Conservation (phyloP, 2,329 filamentous ascomycete genomes). For the Calonectria crousiana region DNA sequence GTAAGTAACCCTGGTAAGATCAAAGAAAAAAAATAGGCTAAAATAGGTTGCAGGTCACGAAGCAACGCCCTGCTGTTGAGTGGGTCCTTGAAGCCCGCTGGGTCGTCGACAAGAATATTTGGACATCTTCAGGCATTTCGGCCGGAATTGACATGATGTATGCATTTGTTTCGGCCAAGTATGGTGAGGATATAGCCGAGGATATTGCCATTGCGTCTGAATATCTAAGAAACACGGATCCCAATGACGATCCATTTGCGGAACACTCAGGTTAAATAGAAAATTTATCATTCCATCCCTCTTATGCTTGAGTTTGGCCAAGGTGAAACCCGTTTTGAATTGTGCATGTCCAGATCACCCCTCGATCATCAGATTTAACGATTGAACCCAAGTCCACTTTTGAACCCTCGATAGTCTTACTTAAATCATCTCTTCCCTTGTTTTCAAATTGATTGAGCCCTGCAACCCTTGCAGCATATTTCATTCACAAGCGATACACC, state of each 20-base stretch:
- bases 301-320: background rate
- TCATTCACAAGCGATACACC: background rate
- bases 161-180: slow-evolving; percentile 51
- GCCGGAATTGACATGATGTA: slow-evolving; percentile 55
- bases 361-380: background rate
- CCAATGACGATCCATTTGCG: slow-evolving; percentile 67
- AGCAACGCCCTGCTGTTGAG: slow-evolving; percentile 57
- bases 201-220: slow-evolving; percentile 65
- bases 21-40: background rate
- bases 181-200: slow-evolving; percentile 63
- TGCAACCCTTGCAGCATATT: background rate
- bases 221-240: slow-evolving; percentile 67
- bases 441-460: background rate
- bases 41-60: slow-evolving; percentile 45
- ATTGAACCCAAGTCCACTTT: background rate
- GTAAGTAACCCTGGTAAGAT: background rate
- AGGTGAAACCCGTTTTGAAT: background rate
- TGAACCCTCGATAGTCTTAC: background rate
- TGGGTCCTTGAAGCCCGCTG: slow-evolving; percentile 71
- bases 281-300: background rate
- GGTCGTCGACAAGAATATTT: slow-evolving; percentile 71
- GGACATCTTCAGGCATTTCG: slow-evolving; percentile 71
- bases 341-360: background rate
- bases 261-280: background rate
- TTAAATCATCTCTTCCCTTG: background rate